Conservation (phyloP, 176 grass and related monocot species). For the Elaeis guineensis region DNA sequence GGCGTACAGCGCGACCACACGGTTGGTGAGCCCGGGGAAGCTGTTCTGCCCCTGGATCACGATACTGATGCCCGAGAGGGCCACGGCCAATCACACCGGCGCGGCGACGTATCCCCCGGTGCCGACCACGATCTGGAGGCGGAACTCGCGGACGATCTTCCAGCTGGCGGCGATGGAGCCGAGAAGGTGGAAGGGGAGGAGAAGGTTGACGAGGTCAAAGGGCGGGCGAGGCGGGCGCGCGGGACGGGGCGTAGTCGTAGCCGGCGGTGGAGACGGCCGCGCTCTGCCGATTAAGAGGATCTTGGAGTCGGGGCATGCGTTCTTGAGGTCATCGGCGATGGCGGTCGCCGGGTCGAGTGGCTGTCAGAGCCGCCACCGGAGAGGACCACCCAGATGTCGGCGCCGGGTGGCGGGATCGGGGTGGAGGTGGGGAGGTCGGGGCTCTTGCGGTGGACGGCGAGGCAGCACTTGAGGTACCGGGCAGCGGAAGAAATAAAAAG, state of each 20-base stretch:
- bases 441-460: no score
- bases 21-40: constrained; percentile 41
- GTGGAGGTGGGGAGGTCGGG: no score
- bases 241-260: constrained; percentile 9
- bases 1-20: constrained; percentile 31
- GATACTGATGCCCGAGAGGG: constrained; percentile 42
- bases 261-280: background rate
- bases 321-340: constrained; percentile 58
- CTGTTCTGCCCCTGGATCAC: constrained; percentile 89
- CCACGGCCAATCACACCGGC: constrained; percentile 46
- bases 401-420: no score
- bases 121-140: no score
- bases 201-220: constrained; percentile 26
- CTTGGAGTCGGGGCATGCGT: constrained; percentile 25
- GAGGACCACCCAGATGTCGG: constrained; percentile 40
- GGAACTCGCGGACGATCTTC: no score
- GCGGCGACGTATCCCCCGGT: constrained; percentile 11
- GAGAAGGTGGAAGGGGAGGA: constrained; percentile 40
- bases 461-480: no score
- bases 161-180: background rate
- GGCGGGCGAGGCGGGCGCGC: no score
- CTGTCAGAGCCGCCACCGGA: constrained; percentile 19
- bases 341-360: constrained; percentile 64
- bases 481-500: no score
- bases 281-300: constrained; percentile 46